Conservation (phyloP, 1,284 basidiomycete species). For the Papiliotrema fonsecae region DNA sequence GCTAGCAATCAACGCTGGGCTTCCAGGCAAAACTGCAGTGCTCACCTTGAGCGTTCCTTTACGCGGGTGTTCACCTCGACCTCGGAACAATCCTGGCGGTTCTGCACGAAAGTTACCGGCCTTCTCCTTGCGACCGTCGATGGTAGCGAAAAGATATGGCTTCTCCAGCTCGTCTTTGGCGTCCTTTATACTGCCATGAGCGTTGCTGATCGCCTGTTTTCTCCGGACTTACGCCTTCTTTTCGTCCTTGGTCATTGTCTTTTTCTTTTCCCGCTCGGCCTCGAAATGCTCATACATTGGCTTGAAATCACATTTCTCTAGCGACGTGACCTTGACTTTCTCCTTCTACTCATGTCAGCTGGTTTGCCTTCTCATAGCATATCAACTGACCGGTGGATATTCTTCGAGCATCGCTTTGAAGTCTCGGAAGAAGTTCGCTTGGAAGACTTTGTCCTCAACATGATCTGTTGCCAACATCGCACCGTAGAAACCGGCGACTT, state of each 20-base stretch:
- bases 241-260: slow-evolving; percentile 73
- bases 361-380: neutral
- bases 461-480: slow-evolving; percentile 92
- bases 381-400: slow-evolving; percentile 74
- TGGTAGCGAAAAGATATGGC: slow-evolving; percentile 75
- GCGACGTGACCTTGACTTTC: slow-evolving; percentile 69
- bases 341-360: slow-evolving; percentile 49
- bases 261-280: slow-evolving; percentile 86
- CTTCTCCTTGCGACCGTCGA: slow-evolving; percentile 96
- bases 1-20: slow-evolving; percentile 52
- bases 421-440: slow-evolving; percentile 94
- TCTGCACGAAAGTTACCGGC: slow-evolving; percentile 98
- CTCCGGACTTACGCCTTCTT: slow-evolving; percentile 62
- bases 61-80: slow-evolving; percentile 96
- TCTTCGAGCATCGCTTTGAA: slow-evolving; percentile 73
- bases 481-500: slow-evolving; percentile 95
- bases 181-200: slow-evolving; percentile 59
- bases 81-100: slow-evolving; percentile 94
- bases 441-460: slow-evolving; percentile 81
- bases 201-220: neutral
- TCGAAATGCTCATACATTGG: slow-evolving; percentile 95
- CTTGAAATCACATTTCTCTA: slow-evolving; percentile 86
- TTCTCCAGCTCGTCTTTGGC: slow-evolving; percentile 77
- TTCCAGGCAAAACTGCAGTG: neutral
- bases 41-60: slow-evolving; percentile 90